These are phyloP conservation scores for Plasmodium gonderi DNA, from an alignment of 169 alveolate species.

Conservation along the genomic window DNA sequence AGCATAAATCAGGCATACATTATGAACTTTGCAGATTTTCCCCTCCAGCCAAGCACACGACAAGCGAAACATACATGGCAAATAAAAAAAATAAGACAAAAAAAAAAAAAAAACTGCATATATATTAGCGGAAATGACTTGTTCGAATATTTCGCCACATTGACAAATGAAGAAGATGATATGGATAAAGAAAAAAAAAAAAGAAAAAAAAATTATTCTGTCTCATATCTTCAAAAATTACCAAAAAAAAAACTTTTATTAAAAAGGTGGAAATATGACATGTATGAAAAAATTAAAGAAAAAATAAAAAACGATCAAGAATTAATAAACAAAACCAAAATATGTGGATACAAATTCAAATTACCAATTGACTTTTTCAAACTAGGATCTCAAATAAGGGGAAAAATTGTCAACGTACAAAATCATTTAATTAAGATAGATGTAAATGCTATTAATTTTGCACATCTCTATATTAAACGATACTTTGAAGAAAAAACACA, in stretches of 20 bases:
- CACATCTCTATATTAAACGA: conserved; percentile 64
- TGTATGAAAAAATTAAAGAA: conserved; percentile 67
- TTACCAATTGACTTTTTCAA: conserved; percentile 65
- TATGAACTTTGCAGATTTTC: not conserved
- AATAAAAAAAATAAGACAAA: conserved; percentile 6
- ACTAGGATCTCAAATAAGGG: conserved; percentile 33
- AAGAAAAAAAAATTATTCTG: conserved; percentile 25
- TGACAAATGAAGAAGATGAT: conserved; percentile 17
- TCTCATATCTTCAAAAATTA: conserved; percentile 55
- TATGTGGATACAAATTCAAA: conserved; percentile 43
- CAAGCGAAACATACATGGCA: not conserved
- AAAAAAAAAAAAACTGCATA: not conserved
- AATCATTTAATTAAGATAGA: conserved; percentile 44
- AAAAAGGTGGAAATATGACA: conserved; percentile 70
- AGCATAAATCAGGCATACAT: not conserved
- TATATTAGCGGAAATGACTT: conserved; percentile 35
- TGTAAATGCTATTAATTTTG: conserved; percentile 30
- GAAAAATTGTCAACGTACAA: conserved; percentile 19
- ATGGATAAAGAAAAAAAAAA: conserved; percentile 34
- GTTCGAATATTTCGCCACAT: conserved; percentile 39
- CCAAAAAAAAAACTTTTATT: conserved; percentile 49
- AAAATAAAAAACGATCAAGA: conserved; percentile 56
- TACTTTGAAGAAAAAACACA: conserved; percentile 45
- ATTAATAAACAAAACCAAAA: conserved; percentile 10
- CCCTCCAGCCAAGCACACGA: not conserved